Evolutionary conservation across 164 flowering plant genomes (phyloP).

Genomic region (Litsea cubeba): DNA sequence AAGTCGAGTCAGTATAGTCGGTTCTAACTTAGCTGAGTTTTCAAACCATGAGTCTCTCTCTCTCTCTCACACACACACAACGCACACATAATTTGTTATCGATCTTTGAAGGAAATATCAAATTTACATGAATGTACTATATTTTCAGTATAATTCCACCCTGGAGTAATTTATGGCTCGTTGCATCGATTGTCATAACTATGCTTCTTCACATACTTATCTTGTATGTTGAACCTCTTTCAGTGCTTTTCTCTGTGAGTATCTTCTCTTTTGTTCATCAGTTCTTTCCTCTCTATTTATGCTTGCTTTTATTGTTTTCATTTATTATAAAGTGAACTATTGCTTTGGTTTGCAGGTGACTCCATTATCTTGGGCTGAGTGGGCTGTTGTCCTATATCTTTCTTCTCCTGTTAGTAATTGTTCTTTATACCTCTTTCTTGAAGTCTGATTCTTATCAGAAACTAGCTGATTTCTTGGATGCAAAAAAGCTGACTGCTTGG

Average conservation of each 20-base stretch:
- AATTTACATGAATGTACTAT: neutral
- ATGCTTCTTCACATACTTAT: slow-evolving; percentile 88
- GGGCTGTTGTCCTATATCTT: slow-evolving; percentile 78
- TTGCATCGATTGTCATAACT: slow-evolving; percentile 78
- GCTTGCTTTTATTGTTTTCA: neutral
- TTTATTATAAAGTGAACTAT: neutral
- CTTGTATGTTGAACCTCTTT: slow-evolving; percentile 75
- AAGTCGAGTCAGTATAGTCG: no score
- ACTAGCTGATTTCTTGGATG: neutral
- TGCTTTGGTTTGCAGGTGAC: slow-evolving; percentile 60
- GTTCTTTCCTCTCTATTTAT: neutral
- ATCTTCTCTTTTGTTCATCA: slow-evolving; percentile 7
- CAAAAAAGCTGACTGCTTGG: neutral
- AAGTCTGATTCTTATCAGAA: neutral
- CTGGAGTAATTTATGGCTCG: slow-evolving; percentile 98
- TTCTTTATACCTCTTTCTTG: neutral
- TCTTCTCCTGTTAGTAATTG: slow-evolving; percentile 79
- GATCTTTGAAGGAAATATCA: no score
- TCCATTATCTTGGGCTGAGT: slow-evolving; percentile 84
- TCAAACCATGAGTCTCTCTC: no score
- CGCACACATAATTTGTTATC: no score
- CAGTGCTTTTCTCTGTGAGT: slow-evolving; percentile 95
- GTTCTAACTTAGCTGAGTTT: no score
- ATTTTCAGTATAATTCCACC: slow-evolving; percentile 73
- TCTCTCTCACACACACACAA: no score